Evolutionary conservation across 1,139 yeast genomes (phyloP), one percentile per base, ranked within the genome.

Genomic region (Zygoascus meyerae): DNA sequence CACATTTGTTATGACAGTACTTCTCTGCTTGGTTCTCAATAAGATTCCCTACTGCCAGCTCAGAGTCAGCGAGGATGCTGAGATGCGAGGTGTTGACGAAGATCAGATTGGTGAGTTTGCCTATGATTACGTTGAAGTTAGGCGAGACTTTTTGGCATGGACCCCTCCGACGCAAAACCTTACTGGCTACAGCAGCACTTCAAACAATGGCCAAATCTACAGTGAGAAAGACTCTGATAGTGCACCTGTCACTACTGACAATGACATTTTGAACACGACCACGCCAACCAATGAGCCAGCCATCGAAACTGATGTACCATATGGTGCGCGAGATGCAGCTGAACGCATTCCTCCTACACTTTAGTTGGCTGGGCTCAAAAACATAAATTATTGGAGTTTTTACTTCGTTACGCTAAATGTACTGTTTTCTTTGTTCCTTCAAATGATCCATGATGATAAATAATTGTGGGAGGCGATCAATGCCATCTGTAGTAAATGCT

Each of bases 71-170:
- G 95, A 86, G 64, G 82, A 82, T 45, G 96, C 83, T 14, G 98
- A 92, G 66, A 86, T 83, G 56, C 72, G 74, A 29, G 98, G 98
- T 52, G 78, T 89, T 69, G 98, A 92, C 66, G 97, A 92, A 66
- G 95, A 87, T 67, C 97, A 92, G 70, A 86, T 92, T 57, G 98
- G 98, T 46, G 97, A 92, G 67, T 92, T 92, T 69, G 98, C 98
- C 17, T 92, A 90, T 65, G 97, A 92, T 68, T 92, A 89, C 63
- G 97, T 92, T 50, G 98, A 92, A 71, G 95, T 90, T 16, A 79
- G 97, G 68, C 79, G 97, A 65, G 95, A 90, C 68, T 90, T 85
- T 68, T 76, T 85, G 61, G 86, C 87, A 56, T 86, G 82, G 81
- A 51, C 62, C 16, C 63, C 69, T 2, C 69, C 70, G 8, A 18